Evolutionary conservation across 768 basidiomycete genomes (phyloP).

Genomic region (Mycena haematopus): DNA sequence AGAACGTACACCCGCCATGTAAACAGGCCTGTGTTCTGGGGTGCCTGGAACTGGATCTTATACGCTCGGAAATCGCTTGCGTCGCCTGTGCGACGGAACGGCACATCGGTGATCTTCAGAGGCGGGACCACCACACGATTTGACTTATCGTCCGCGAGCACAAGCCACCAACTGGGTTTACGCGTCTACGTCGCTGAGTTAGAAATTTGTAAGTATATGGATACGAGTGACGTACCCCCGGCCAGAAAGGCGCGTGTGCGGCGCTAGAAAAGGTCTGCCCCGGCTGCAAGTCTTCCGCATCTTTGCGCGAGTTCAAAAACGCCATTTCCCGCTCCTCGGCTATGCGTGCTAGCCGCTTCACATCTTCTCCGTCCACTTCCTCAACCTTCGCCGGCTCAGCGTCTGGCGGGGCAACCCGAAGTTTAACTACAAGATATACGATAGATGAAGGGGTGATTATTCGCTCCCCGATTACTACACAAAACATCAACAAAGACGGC

Average conservation of each 20-base stretch:
- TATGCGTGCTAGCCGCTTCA: conserved; percentile 50
- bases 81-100: conserved; percentile 56
- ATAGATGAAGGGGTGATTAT: conserved; percentile 87
- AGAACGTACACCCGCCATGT: conserved; percentile 88
- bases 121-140: conserved; percentile 90
- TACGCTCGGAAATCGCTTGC: conserved; percentile 78
- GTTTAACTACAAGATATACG: conserved; percentile 84
- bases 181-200: conserved; percentile 60
- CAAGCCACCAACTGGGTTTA: conserved; percentile 91
- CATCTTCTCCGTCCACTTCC: conserved; percentile 54
- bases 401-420: conserved; percentile 71
- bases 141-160: conserved; percentile 86
- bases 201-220: background rate
- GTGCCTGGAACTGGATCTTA: conserved; percentile 95
- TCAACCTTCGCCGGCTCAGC: conserved; percentile 39
- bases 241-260: conserved; percentile 96
- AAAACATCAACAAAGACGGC: background rate
- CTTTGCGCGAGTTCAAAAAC: conserved; percentile 68
- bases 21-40: conserved; percentile 80
- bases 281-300: conserved; percentile 62
- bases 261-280: conserved; percentile 50
- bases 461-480: conserved; percentile 88
- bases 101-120: conserved; percentile 80
- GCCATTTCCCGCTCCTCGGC: conserved; percentile 69
- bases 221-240: conserved; percentile 60